Percentiles rank a stretch among this genome's conserved stretches.
Conservation (phyloP, 345 rosid genomes). For the Citrus hindsii region DNA sequence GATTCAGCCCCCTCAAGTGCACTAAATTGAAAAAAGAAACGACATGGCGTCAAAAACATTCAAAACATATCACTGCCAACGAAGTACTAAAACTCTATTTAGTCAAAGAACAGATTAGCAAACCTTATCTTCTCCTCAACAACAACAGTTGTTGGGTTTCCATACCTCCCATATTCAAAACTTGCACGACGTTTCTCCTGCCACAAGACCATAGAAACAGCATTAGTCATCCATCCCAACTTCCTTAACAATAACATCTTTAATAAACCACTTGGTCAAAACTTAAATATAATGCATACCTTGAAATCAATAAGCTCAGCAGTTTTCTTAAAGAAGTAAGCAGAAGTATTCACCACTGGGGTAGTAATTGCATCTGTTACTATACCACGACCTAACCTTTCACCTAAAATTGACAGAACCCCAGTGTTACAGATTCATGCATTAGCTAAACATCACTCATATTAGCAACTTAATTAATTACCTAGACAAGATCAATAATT, state of each 20-base stretch:
- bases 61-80: background rate
- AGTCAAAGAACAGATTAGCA: background rate
- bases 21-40: constrained; percentile 34
- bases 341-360: constrained; percentile 92
- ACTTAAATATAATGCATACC: constrained; percentile 36
- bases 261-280: background rate
- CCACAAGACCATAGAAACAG: constrained; percentile 2
- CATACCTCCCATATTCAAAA: constrained; percentile 97
- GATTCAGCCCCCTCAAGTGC: constrained; percentile 98
- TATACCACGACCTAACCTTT: constrained; percentile 91
- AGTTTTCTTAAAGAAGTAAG: constrained; percentile 86
- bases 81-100: background rate
- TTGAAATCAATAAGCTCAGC: constrained; percentile 86
- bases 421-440: background rate
- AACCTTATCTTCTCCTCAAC: constrained; percentile 89
- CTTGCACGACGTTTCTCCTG: constrained; percentile 84
- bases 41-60: background rate
- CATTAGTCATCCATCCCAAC: background rate
- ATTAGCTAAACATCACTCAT: background rate
- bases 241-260: background rate
- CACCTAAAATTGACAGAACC: constrained; percentile 45
- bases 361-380: constrained; percentile 97
- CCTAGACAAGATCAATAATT: too few species aligned
- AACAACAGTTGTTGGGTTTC: constrained; percentile 91
- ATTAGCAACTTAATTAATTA: background rate